Base-by-base conservation (phyloP, 108 stramenopile species). In the Cyclotella choctawhatcheeana region DNA sequence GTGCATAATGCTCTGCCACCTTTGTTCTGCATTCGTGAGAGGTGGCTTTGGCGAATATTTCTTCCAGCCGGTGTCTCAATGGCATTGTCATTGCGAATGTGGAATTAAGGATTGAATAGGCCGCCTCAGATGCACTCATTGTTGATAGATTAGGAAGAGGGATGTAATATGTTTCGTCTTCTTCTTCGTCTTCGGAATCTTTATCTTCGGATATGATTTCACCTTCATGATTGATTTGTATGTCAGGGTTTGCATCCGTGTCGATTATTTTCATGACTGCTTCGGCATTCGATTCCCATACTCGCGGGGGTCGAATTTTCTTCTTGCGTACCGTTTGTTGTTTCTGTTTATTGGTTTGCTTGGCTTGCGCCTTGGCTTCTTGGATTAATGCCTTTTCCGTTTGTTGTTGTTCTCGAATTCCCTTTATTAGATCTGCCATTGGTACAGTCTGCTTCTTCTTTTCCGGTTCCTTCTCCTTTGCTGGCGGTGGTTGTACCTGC, bases 11-110 rank as follows among this genome's bases (percentile, higher is more conserved):
- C 53, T 88, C 77, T 16, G 86, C 90, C 51, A 96, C 93, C 73
- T 86, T 79, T 10, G 77, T 77, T 4, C 94, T 81, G 69, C 94
- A 96, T 67, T 90, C 85, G 17, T 85, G 76, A n/a, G 92, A 81
- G 26, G 69, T 87, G 35, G 94, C 77, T 60, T 89, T 88, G 58
- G 79, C 48, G 67, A 87, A 93, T 53, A 93, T 60, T 26, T 56
- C 71, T 6, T 50, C 34, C 2, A 93, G 44, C 1, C 91, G 74
- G 16, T 47, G 24, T 12, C 72, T 69, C 10, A 81, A 54, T n/a
- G 48, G 55, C 44, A 40, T 24, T 5, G 77, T 7, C 8, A 79
- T 58, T 10, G 70, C 77, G 20, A 33, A 21, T 21, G 35, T 48
- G 40, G 75, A 44, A 7, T 56, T 60, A 25, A 79, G 69, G 43